Evolutionary conservation across 768 basidiomycete species (phyloP), one percentile per base, ranked within the genome.

Genomic region (Lactifluus volemus): DNA sequence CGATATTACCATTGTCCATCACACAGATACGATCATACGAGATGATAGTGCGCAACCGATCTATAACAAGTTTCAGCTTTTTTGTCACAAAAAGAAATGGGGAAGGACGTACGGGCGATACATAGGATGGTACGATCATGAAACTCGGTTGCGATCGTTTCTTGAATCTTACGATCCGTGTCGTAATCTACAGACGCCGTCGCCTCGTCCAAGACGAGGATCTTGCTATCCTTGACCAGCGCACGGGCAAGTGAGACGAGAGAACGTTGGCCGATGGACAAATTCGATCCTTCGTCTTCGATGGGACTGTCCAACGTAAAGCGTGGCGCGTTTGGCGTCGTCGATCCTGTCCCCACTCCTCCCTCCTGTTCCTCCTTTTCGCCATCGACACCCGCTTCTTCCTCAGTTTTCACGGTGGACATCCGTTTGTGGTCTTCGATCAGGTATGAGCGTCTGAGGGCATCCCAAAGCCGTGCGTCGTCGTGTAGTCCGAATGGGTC

Each of bases 111-210:
- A 89, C 86, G 91, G 62, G 89, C 89, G 63, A 95, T 94, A 72
- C 89, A 92, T 15, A 95, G 73, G 57, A 95, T 81, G 0, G 94
- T 96, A 64, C 86, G 84, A 70, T 92, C 86, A 48, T 79, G 75
- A 76, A 96, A 98, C 75, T 89, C 87, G 52, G 78, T 77, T 1
- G 90, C 80, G 63, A 98, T 96, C 5, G 94, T 96, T 64, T 88
- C 81, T 70, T 97, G 94, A 61, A 98, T 93, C 70, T 89, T 90
- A 60, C 84, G 76, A 74, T 97, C 94, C 0, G 92, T 95, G 72
- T 90, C 91, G 66, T 86, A 88, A 67, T 93, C 91, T 32, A 93
- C 89, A 11, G 88, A 89, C n/a, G 89, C 89, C 52, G 92, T 94
- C 0, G 92, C 92, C 75, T 95, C 93, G 70, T 97, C 94, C 11